Conservation (phyloP, 2,329 filamentous ascomycete genomes). For the Fusarium piperis region DNA sequence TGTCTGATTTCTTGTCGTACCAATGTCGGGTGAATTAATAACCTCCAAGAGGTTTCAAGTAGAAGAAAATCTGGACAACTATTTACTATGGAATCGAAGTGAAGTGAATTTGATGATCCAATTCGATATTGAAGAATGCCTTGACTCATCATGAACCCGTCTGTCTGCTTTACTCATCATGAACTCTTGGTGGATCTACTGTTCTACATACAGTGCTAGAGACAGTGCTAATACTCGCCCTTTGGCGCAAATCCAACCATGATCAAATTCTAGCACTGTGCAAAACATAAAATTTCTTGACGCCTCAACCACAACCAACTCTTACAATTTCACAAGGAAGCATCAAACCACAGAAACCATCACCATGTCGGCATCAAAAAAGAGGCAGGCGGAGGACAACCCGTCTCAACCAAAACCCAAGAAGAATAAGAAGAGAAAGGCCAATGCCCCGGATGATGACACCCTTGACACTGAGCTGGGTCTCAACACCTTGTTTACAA, state of each 20-base stretch:
- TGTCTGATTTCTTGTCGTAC: not conserved
- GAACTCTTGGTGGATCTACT: slow-evolving; percentile 14
- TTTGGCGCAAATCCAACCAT: not conserved
- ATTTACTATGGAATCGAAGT: not conserved
- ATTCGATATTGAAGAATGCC: not conserved
- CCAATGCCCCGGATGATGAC: slow-evolving; percentile 63
- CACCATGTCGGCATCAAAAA: slow-evolving; percentile 58
- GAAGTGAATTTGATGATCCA: not conserved
- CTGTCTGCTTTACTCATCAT: not conserved
- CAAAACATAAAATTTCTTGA: slow-evolving; percentile 38
- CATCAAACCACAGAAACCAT: slow-evolving; percentile 4
- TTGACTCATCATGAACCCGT: slow-evolving; percentile 14
- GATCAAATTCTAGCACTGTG: slow-evolving; percentile 33
- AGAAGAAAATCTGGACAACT: not conserved
- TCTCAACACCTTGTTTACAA: slow-evolving; percentile 81
- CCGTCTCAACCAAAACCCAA: slow-evolving; percentile 49
- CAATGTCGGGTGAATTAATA: not conserved
- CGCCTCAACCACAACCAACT: slow-evolving; percentile 15
- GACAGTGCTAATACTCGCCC: not conserved
- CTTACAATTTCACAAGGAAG: slow-evolving; percentile 5
- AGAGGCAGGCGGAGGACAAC: slow-evolving; percentile 64
- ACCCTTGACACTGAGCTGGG: slow-evolving; percentile 74
- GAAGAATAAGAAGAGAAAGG: slow-evolving; percentile 67
- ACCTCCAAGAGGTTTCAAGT: not conserved
- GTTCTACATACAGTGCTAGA: slow-evolving; percentile 7